These are phyloP conservation scores for Lactarius sp. DNA, from an alignment of 768 basidiomycete genomes.

Conservation along the genomic window DNA sequence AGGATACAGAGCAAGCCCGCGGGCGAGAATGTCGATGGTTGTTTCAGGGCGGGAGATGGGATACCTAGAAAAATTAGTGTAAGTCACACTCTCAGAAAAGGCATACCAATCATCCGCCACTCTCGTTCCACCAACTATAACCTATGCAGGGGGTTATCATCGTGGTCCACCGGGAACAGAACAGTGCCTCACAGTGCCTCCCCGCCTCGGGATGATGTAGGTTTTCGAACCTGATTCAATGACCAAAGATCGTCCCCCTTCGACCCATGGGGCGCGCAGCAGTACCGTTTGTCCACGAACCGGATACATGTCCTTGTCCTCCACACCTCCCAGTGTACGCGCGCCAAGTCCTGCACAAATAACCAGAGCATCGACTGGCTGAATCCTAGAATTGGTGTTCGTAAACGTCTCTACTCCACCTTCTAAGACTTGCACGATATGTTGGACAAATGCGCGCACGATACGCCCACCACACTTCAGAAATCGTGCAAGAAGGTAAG, in stretches of 20 bases:
- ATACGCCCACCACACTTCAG: conserved; percentile 54
- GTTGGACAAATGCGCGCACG: conserved; percentile 56
- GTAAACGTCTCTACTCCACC: conserved; percentile 39
- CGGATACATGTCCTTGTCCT: conserved; percentile 45
- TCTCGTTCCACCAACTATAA: conserved; percentile 59
- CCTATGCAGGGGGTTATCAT: conserved; percentile 29
- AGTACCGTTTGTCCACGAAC: conserved; percentile 44
- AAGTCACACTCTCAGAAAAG: background rate
- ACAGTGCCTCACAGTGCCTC: conserved; percentile 41
- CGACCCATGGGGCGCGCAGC: conserved; percentile 47
- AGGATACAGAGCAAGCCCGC: conserved; percentile 34
- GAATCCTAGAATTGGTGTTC: conserved; percentile 11
- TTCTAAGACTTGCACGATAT: conserved; percentile 65
- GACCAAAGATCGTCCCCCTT: conserved; percentile 45
- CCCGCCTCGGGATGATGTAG: conserved; percentile 61
- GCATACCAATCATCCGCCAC: conserved; percentile 55
- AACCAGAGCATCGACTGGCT: conserved; percentile 48
- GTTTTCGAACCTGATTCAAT: conserved; percentile 42
- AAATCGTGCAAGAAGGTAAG: conserved; percentile 59
- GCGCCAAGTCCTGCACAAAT: conserved; percentile 68
- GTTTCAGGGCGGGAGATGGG: conserved; percentile 61
- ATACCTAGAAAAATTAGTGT: conserved; percentile 40
- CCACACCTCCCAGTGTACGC: conserved; percentile 46
- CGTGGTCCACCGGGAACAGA: background rate
- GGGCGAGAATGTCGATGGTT: conserved; percentile 52